Percentiles rank a stretch among this genome's conserved stretches.
Conservation (phyloP, 2,329 filamentous ascomycete species). For the Endothia cerciana region DNA sequence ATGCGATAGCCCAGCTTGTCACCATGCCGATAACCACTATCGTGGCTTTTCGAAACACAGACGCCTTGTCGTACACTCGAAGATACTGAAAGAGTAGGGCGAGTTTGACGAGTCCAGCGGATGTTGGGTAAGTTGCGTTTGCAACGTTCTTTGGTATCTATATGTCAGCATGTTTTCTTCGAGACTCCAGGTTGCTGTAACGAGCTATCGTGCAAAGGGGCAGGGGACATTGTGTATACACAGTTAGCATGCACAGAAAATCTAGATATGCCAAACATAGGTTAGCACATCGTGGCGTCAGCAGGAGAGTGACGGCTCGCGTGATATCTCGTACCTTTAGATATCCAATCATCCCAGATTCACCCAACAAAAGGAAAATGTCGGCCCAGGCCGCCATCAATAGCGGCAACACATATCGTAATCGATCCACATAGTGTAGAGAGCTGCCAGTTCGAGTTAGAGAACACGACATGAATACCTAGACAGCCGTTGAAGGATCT, state of each 20-base stretch:
- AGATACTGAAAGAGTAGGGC: conserved; percentile 33
- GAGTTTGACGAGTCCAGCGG: conserved; percentile 32
- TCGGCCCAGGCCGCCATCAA: conserved; percentile 17
- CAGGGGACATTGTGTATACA: background rate
- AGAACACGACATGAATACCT: background rate
- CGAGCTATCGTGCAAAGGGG: background rate
- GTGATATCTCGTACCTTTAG: conserved; percentile 22
- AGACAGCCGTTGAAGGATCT: background rate
- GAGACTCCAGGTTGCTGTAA: background rate
- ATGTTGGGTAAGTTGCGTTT: conserved; percentile 31
- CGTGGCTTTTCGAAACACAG: conserved; percentile 29
- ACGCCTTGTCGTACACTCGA: conserved; percentile 29
- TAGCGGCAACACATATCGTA: conserved; percentile 17
- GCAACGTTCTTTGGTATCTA: conserved; percentile 20
- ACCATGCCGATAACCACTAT: conserved; percentile 35
- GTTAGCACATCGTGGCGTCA: conserved; percentile 1
- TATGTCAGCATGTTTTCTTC: background rate
- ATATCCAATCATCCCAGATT: conserved; percentile 18
- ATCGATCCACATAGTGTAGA: conserved; percentile 15
- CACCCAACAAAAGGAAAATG: conserved; percentile 20
- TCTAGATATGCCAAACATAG: background rate
- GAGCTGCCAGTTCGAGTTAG: conserved; percentile 1
- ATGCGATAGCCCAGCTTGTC: conserved; percentile 37
- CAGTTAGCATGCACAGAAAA: conserved; percentile 19
- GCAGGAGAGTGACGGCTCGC: background rate